Base-by-base conservation (phyloP, 768 basidiomycete species). In the Pseudohyphozyma bogoriensis region DNA sequence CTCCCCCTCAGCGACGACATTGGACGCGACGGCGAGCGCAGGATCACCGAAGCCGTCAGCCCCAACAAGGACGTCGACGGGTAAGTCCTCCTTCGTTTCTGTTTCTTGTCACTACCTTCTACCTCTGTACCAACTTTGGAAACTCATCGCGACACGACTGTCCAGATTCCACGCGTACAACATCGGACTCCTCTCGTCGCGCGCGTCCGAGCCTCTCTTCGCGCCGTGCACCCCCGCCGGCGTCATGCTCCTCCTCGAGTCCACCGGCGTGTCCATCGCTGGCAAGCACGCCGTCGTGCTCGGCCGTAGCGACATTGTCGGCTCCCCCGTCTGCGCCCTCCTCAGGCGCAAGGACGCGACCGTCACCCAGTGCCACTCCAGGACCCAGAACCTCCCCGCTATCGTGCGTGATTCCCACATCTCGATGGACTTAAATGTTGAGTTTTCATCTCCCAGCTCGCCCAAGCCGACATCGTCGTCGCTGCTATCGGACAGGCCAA, bases 31-130 rank as follows among this genome's bases (percentile, higher is more conserved):
- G 89, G 83, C 28, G 92, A 95, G 73, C 85, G 90, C 55, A 79
- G 79, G 29, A 86, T 99, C 55, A 96, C 91, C n/a, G 93, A 97
- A 74, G 85, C 89, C 15, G 83, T 99, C 61, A 86, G 83, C 60
- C 89, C 90, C 22, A 81, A 85, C 73, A 99, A 99, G 77, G 95
- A 99, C 68, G 86, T 99, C 62, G 95, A 99, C 74, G 95, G 91
- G 89, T 91, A 69, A 58, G 79, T 74, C 10, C 49, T n/a, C 20
- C 46, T 39, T 36, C 50, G 32, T 16, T 24, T 31, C 2, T 26
- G 22, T 22, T 9, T 20, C 1, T 9, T 36, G 20, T 12, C 11
- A 36, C 15, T n/a, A n/a, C n/a, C n/a, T n/a, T n/a, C n/a, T n/a
- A n/a, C n/a, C n/a, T n/a, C n/a, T n/a, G n/a, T n/a, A n/a, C 9